Evolutionary conservation across 768 basidiomycete genomes (phyloP).

Genomic region (Cystofilobasidium capitatum): DNA sequence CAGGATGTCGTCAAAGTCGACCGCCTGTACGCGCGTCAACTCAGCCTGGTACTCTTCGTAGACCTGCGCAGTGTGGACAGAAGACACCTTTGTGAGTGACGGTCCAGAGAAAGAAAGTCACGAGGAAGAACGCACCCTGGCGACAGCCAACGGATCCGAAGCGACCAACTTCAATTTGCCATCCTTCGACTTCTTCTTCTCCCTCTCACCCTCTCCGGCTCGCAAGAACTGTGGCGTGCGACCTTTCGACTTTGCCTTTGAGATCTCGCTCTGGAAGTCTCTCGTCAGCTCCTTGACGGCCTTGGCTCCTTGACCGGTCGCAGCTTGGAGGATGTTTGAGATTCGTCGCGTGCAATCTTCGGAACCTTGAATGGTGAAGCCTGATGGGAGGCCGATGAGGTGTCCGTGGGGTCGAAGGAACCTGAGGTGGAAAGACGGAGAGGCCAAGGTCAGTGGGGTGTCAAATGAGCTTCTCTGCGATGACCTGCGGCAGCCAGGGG

Average conservation of each 20-base stretch:
- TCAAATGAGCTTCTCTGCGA: no score
- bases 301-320: background rate
- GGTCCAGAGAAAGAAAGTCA: background rate
- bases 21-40: slow-evolving; percentile 54
- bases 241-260: slow-evolving; percentile 59
- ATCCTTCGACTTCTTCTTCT: slow-evolving; percentile 31
- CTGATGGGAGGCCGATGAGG: slow-evolving; percentile 52
- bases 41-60: slow-evolving; percentile 59
- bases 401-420: slow-evolving; percentile 61
- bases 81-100: background rate
- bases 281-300: background rate
- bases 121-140: slow-evolving; percentile 31
- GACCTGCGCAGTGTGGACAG: slow-evolving; percentile 37
- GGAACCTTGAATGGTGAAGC: slow-evolving; percentile 74
- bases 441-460: background rate
- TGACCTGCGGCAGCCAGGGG: no score
- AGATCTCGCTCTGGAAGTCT: slow-evolving; percentile 45
- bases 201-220: slow-evolving; percentile 10
- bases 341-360: slow-evolving; percentile 74
- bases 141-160: slow-evolving; percentile 35
- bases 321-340: slow-evolving; percentile 51
- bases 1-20: slow-evolving; percentile 83
- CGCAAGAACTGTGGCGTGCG: slow-evolving; percentile 47
- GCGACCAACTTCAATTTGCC: slow-evolving; percentile 31
- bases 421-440: slow-evolving; percentile 44